Evolutionary conservation across 1,284 basidiomycete species (phyloP), one percentile per base, ranked within the genome.

Genomic region (Ustilago loliicola): DNA sequence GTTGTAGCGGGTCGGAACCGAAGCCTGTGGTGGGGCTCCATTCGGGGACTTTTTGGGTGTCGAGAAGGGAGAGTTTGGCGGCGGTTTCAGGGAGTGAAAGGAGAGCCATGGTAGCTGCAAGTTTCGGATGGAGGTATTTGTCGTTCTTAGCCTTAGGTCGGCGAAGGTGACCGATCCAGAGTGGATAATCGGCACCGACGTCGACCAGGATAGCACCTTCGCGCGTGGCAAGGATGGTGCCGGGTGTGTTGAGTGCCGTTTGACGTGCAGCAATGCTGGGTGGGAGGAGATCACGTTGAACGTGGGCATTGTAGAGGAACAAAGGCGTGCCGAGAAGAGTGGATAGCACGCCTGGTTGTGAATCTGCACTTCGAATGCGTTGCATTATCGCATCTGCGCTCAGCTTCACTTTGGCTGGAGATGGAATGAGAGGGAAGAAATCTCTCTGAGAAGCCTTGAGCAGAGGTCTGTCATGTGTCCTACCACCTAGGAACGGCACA

Each of bases 111-210:
- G 83, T 84, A 54, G 88, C 86, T 2, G 87, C 87, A 10, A 89
- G 80, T 78, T 88, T 89, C 4, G 88, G 86, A 21, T 87, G 86
- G 25, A 89, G 81, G 1, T 85, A 83, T 19, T 74, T 79, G 30
- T 85, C 80, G 5, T 82, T 72, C 30, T 84, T 84, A 3, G 85
- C 82, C 73, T 88, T 88, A 17, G 88, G 87, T 9, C 87, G 75
- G 55, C 88, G 85, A 15, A 88, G 85, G 65, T 88, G 87, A 15
- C 87, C 87, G 69, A 89, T 87, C 88, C 88, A 89, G 2, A 88
- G 71, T 0, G 85, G 87, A 15, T 80, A 79, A 6, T 85, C 86
- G 45, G 82, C 84, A 7, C 80, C 81, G 23, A 77, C 70, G 75
- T 87, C 87, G 83, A 88, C 80, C n/a, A 88, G 85, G 2, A 88